Base-by-base conservation (phyloP, 306 rosid genomes). In the Gastrolobium bilobum region DNA sequence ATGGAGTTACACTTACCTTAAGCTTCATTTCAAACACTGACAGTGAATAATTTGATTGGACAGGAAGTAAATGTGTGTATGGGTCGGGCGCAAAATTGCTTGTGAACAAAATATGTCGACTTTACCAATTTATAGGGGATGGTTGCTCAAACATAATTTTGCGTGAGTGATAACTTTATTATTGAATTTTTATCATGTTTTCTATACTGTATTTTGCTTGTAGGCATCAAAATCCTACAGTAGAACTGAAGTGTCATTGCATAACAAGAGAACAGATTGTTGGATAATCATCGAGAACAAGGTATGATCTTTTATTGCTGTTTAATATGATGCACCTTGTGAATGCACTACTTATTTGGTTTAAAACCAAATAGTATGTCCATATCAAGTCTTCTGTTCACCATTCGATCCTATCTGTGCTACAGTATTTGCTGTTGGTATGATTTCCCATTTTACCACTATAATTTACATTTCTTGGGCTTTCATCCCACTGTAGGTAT, bases 261-360 rank as follows among this genome's bases (percentile, higher is more conserved):
- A 94, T 86, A 90, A 87, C 80, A 92, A 77, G 81, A 87, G 91
- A 84, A 87, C 97, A 30, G 95, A 94, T 81, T 94, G 99, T 78
- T 94, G 99, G 97, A 86, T 94, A 82, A 94, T 94, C 68, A 92
- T 94, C 87, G 91, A 92, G 89, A 88, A 89, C 87, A 91, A 68
- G 97, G 97, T 94, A 80, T 13, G 54, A 61, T 68, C 38, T 70
- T 74, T 26, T 52, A 8, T 51, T 81, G 29, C 68, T 69, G 60
- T 46, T 69, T 53, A 26, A 47, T 51, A 51, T 29, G 40, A 48
- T 39, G 58, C 71, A 35, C 51, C 65, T 68, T 58, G 15, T 10
- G 52, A 82, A 43, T 62, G 29, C 34, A 1, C 37, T 31, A 66
- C 63, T 46, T 14, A 39, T 60, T 39, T 56, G 72, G 82, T 63